Evolutionary conservation across 1,284 basidiomycete species (phyloP).

Genomic region (Puccinia triticina): DNA sequence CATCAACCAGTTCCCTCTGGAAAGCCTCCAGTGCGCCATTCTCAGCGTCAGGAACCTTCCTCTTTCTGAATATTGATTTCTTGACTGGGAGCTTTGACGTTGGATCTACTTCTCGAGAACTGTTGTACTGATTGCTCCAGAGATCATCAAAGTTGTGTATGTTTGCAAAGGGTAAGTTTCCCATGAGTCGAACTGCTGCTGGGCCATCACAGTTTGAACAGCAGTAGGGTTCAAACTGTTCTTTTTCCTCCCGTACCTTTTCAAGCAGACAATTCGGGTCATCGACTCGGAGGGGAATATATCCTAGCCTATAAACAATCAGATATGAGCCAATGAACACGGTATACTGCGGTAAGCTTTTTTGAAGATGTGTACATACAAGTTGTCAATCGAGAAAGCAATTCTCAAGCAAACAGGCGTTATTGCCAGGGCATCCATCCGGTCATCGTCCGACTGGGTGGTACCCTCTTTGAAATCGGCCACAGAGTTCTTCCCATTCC

Average conservation of each 20-base stretch:
- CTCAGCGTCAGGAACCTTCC: background rate
- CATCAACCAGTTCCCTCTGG: background rate
- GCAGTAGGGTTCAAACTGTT: background rate
- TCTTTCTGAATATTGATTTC: background rate
- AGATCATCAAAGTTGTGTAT: background rate
- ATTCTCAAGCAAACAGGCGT: constrained; percentile 9
- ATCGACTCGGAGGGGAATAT: background rate
- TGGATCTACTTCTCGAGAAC: background rate
- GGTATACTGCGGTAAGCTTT: too few relatives aligned
- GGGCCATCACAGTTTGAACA: constrained; percentile 6
- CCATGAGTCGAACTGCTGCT: background rate
- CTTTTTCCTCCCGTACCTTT: background rate
- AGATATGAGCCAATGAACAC: too few relatives aligned
- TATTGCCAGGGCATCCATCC: constrained; percentile 17
- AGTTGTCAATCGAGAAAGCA: background rate
- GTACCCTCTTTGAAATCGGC: background rate
- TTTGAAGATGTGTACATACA: background rate
- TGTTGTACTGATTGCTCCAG: background rate
- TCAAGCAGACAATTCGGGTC: background rate
- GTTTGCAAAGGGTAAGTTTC: background rate
- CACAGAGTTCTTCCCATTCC: background rate
- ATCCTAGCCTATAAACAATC: background rate
- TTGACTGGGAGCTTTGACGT: background rate
- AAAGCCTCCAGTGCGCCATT: background rate
- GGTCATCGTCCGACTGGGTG: background rate